A percentile compares a stretch with the other conserved stretches of the same genome.
phyloP scores from a whole-genome alignment of 768 basidiomycete species.

The Pleurotus platypus region DNA sequence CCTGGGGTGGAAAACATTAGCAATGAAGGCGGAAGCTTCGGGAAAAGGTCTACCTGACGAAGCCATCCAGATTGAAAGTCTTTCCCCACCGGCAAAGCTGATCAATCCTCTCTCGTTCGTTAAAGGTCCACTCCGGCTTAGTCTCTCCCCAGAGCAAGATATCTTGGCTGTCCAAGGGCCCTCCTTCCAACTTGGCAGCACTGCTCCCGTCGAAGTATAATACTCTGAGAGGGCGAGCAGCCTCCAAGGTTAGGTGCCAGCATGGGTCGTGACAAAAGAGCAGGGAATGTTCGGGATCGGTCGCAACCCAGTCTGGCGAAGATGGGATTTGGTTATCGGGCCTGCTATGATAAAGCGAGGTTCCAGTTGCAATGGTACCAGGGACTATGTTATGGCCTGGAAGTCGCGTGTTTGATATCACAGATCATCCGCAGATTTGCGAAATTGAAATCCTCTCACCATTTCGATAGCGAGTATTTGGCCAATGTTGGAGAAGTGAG shows the following conservation, averaged over 20 bases:
- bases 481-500: constrained; percentile 33
- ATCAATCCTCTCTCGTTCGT: constrained; percentile 32
- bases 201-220: constrained; percentile 39
- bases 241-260: constrained; percentile 15
- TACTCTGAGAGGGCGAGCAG: constrained; percentile 25
- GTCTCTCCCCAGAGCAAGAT: constrained; percentile 27
- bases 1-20: not conserved
- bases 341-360: constrained; percentile 34
- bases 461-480: constrained; percentile 33
- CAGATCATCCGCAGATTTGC: too few relatives aligned
- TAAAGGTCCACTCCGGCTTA: constrained; percentile 10
- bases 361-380: constrained; percentile 29
- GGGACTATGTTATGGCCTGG: constrained; percentile 32
- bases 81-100: constrained; percentile 43
- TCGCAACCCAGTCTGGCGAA: constrained; percentile 32
- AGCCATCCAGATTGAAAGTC: constrained; percentile 38
- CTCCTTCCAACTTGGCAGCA: constrained; percentile 24
- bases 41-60: constrained; percentile 29
- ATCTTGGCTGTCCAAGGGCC: constrained; percentile 33
- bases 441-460: constrained; percentile 16
- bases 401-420: not conserved
- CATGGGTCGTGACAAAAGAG: not conserved
- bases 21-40: not conserved
- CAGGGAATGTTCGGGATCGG: constrained; percentile 32
- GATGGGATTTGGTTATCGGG: constrained; percentile 20